phyloP scores from a whole-genome alignment of 257 asterid genomes.

The Apocynum venetum region DNA sequence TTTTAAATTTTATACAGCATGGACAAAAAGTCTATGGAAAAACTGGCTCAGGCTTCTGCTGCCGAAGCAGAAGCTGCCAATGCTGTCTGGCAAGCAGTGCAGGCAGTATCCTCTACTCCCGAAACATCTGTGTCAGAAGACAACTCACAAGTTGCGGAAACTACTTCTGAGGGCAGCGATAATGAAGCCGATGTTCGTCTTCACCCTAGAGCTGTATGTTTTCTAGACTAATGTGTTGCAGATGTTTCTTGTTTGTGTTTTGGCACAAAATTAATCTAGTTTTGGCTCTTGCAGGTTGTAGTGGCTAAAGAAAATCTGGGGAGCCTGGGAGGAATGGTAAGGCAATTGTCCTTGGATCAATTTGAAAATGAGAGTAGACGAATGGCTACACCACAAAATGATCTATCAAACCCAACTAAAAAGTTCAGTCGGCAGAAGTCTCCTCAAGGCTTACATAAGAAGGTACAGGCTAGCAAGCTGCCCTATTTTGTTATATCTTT shows the following conservation, averaged over 20 bases:
- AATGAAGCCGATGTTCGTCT: constrained; percentile 85
- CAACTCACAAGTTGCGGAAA: constrained; percentile 68
- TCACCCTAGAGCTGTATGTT: constrained; percentile 90
- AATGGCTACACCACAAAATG: constrained; percentile 74
- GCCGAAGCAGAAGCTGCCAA: constrained; percentile 98
- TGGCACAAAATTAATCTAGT: constrained; percentile 15
- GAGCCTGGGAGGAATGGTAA: constrained; percentile 94
- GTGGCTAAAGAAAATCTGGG: constrained; percentile 96
- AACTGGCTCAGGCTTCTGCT: constrained; percentile 89
- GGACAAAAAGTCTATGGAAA: constrained; percentile 80
- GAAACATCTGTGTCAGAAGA: constrained; percentile 68
- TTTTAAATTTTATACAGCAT: constrained; percentile 38
- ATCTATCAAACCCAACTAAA: constrained; percentile 74
- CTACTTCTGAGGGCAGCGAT: constrained; percentile 76
- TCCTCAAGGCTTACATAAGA: constrained; percentile 98
- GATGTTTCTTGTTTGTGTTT: constrained; percentile 11
- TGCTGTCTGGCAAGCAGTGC: constrained; percentile 94
- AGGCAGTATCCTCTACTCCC: constrained; percentile 63
- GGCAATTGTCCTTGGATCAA: constrained; percentile 96
- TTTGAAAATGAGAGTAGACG: constrained; percentile 98
- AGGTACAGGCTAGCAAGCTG: constrained; percentile 48
- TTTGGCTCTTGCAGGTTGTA: constrained; percentile 69
- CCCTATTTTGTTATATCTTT: background rate
- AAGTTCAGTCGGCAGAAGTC: constrained; percentile 77
- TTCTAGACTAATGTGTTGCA: constrained; percentile 7